phyloP scores from a whole-genome alignment of 495 filamentous ascomycete species.

The Penicillium alfredii region DNA sequence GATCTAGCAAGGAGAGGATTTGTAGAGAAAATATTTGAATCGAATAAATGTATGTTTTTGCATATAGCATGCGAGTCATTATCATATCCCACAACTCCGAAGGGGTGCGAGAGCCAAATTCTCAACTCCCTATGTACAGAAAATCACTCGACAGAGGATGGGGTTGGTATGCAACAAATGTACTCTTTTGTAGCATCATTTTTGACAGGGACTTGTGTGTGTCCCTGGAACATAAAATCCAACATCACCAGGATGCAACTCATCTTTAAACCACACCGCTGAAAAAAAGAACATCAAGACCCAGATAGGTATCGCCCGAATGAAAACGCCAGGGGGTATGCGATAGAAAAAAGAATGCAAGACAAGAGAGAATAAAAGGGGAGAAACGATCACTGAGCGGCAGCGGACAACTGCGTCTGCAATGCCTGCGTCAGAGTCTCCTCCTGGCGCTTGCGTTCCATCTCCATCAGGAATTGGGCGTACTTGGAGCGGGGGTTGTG shows the following conservation, averaged over 20 bases:
- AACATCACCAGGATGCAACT: conserved; percentile 6
- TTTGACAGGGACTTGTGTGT: too few species aligned
- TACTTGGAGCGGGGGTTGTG: conserved; percentile 95
- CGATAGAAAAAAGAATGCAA: conserved; percentile 17
- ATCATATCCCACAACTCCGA: conserved; percentile 12
- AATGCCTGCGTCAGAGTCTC: conserved; percentile 47
- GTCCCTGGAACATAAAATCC: conserved; percentile 1
- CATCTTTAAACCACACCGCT: conserved; percentile 6
- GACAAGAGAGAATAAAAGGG: conserved; percentile 3
- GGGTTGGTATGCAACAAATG: neutral
- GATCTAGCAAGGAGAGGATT: neutral
- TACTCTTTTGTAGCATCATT: neutral
- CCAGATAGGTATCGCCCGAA: conserved; percentile 17
- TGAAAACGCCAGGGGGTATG: conserved; percentile 20
- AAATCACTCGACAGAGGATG: neutral
- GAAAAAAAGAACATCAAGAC: conserved; percentile 2
- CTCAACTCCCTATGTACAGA: conserved; percentile 17
- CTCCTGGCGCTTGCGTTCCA: conserved; percentile 67
- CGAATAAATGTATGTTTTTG: conserved; percentile 10
- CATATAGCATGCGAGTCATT: conserved; percentile 17
- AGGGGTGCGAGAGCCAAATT: conserved; percentile 4
- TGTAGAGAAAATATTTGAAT: neutral
- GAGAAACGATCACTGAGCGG: conserved; percentile 22
- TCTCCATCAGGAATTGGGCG: conserved; percentile 70
- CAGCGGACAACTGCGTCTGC: conserved; percentile 29